These are phyloP conservation scores for Neofusicoccum laricinum DNA, from an alignment of 2,329 filamentous ascomycete genomes.

Conservation along the genomic window DNA sequence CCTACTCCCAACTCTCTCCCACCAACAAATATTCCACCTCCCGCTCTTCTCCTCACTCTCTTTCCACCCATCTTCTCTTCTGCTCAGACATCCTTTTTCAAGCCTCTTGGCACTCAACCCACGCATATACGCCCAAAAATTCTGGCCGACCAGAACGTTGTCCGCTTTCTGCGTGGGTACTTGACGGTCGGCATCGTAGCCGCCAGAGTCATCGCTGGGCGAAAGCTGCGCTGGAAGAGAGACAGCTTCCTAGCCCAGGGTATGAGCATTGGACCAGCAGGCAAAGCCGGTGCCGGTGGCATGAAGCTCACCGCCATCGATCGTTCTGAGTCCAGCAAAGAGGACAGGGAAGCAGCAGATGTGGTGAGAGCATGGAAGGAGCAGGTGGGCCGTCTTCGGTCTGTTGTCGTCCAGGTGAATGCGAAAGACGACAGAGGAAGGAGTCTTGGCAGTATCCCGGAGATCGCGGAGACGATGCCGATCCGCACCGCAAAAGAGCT, in stretches of 20 bases:
- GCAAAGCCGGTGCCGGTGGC: constrained; percentile 69
- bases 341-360: constrained; percentile 81
- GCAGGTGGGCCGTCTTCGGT: constrained; percentile 70
- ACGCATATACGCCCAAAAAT: constrained; percentile 61
- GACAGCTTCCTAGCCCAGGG: constrained; percentile 80
- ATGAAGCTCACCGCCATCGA: constrained; percentile 92
- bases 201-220: constrained; percentile 78
- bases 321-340: constrained; percentile 74
- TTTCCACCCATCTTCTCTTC: constrained; percentile 70
- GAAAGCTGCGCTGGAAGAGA: constrained; percentile 85
- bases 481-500: constrained; percentile 60
- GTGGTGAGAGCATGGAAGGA: constrained; percentile 72
- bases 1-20: constrained; percentile 44
- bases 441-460: constrained; percentile 55
- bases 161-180: constrained; percentile 63
- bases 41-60: constrained; percentile 73
- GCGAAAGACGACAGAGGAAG: constrained; percentile 23
- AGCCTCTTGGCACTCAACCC: constrained; percentile 59
- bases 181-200: constrained; percentile 64
- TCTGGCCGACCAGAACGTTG: constrained; percentile 60
- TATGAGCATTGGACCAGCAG: constrained; percentile 79
- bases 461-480: constrained; percentile 66
- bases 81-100: constrained; percentile 63
- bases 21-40: constrained; percentile 85
- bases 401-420: constrained; percentile 50